Evolutionary conservation across 345 rosid species (phyloP), one percentile per base, ranked within the genome.

Genomic region (Syzygium jambos): DNA sequence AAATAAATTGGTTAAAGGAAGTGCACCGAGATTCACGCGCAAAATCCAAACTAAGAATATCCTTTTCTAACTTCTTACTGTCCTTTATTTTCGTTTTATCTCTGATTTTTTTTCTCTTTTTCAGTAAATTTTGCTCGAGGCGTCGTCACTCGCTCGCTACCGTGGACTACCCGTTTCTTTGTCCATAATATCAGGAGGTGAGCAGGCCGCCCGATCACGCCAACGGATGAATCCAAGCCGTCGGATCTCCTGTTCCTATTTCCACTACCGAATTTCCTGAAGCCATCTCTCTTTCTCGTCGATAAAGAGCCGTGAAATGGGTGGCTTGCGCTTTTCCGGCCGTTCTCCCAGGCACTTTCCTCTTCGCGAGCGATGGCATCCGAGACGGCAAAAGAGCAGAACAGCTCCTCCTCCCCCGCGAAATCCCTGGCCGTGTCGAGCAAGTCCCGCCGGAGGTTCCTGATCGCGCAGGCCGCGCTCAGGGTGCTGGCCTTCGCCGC

Each of bases 401-500:
- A 85, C 46, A 43, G 46, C 46, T 43, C 46, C 87, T 51, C 87
- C 56, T 80, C 55, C 46, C 87, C 54, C 54, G 84, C 12, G 54
- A 49, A 61, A n/a, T 17, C n/a, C 30, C 46, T 57, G 46, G 38
- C 85, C 85, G 51, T 51, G 29, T 16, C 29, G 29, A 23, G 56
- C 59, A 30, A 65, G 23, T 15, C 88, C 8, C 89, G 43, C 61
- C 77, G 49, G 63, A 59, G 65, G 25, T 88, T 85, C 84, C 87
- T 89, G 77, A 51, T 73, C 86, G 89, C 91, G 63, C 97, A 93
- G 59, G 85, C 89, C 55, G 11, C 63, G 13, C 80, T 93, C 51
- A 93, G 95, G 88, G 12, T 90, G 23, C 46, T 87, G 9, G 96
- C 96, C 77, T 49, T 90, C 43, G 91, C 86, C 78, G 92, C 87